Evolutionary conservation across 2,329 filamentous ascomycete species (phyloP), one percentile per base, ranked within the genome.

Genomic region (Colletotrichum sp.): DNA sequence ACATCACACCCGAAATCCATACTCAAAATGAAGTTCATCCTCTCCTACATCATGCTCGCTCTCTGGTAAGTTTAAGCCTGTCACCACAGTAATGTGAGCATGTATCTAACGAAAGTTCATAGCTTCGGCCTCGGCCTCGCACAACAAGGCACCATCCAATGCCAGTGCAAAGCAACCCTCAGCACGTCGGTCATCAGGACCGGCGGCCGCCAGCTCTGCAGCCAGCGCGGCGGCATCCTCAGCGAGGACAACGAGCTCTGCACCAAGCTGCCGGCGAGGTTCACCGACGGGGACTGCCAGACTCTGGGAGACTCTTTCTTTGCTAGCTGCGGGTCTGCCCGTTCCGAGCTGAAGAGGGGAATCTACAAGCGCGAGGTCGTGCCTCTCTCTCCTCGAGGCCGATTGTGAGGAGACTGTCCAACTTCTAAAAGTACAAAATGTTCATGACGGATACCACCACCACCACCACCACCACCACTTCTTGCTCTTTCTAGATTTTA

Each of bases 301-400:
- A 67, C 73, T 2, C 27, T 76, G 11, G 73, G 73, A n/a, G 70
- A 73, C 25, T 30, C 70, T 2, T 76, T 69, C 70, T 73, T 76
- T 25, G 73, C 73, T 5, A 73, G 63, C n/a, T 76, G 73, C 44
- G 73, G 63, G n/a, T 69, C 64, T 9, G 73, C 70, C 2, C 73
- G 73, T 4, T 76, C 73, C 12, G 57, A 72, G 27, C n/a, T 69
- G 13, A 76, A 76, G 64, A 68, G 73, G 27, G 73, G 73, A 13
- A 76, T 76, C 7, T 65, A 76, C 29, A 76, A 76, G 64, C 73
- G 73, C 59, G 73, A 76, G 39, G 65, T 69, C 13, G 71, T 64
- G 12, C 73, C 73, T 8, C n/a, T 8, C n/a, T 76, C 29, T 52
- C 70, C 66, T 61, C 62, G n/a, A 71, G 61, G 32, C 59, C 59